These are phyloP conservation scores for Parsonsia alboflavescens DNA, from an alignment of 257 asterid genomes.

Conservation along the genomic window DNA sequence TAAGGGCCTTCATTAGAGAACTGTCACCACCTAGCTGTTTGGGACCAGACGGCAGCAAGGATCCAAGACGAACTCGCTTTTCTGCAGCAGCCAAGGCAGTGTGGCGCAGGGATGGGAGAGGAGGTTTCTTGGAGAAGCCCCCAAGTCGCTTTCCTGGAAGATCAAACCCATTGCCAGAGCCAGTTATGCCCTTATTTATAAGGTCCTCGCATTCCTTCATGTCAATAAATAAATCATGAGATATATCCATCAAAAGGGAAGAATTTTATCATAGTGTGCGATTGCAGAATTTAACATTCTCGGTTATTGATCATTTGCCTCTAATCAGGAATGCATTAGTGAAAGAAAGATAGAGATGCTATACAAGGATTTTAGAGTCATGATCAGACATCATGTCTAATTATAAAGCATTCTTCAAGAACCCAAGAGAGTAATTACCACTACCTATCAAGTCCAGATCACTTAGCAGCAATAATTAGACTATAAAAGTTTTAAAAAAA, in stretches of 20 bases:
- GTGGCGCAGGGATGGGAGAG: conserved; percentile 57
- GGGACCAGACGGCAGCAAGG: conserved; percentile 80
- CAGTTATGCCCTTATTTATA: conserved; percentile 63
- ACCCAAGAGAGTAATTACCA: background rate
- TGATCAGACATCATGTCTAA: background rate
- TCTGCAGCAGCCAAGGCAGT: conserved; percentile 78
- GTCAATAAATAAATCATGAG: background rate
- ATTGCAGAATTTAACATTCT: background rate
- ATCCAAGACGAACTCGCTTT: conserved; percentile 60
- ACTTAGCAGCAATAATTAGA: background rate
- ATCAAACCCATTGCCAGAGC: conserved; percentile 83
- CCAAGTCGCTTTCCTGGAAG: conserved; percentile 87
- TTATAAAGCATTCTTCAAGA: background rate
- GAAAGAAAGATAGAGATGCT: background rate
- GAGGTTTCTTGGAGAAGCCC: conserved; percentile 48
- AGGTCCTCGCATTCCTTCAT: conserved; percentile 83
- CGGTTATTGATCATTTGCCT: background rate
- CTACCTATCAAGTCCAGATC: background rate
- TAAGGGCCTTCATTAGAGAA: conserved; percentile 64
- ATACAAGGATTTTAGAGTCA: background rate
- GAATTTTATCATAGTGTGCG: background rate
- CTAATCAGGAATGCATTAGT: background rate
- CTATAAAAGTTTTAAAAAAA: background rate
- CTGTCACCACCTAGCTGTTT: conserved; percentile 77
- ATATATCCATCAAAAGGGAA: background rate